A percentile compares a stretch with the other conserved stretches of the same genome.
Conservation (phyloP, 75 land plant species). For the Isoetes taiwanensis region DNA sequence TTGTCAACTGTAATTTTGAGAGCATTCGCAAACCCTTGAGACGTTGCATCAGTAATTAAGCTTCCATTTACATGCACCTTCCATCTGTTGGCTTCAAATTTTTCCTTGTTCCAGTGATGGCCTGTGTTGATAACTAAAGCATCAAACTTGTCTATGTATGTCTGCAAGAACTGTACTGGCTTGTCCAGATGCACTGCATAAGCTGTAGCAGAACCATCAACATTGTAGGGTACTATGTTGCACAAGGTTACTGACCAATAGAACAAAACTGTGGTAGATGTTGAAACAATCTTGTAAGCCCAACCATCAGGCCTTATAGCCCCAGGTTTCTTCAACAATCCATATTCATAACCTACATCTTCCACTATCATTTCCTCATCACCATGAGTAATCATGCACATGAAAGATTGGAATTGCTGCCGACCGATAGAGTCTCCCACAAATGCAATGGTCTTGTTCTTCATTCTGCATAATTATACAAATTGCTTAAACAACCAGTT, state of each 20-base stretch:
- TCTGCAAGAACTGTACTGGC: conserved; percentile 46
- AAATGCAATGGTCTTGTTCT: conserved; percentile 65
- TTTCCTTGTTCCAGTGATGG: conserved; percentile 96
- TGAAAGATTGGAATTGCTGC: conserved; percentile 84
- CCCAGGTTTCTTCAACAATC: conserved; percentile 43
- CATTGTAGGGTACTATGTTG: conserved; percentile 41
- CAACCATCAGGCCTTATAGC: conserved; percentile 52
- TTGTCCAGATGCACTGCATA: conserved; percentile 83
- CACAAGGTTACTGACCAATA: conserved; percentile 82
- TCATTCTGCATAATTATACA: conserved; percentile 37
- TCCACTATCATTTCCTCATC: conserved; percentile 22
- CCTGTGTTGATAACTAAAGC: conserved; percentile 80
- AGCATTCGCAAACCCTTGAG: conserved; percentile 47
- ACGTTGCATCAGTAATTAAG: conserved; percentile 29
- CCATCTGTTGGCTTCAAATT: conserved; percentile 58
- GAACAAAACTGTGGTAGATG: conserved; percentile 73
- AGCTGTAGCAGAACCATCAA: conserved; percentile 13
- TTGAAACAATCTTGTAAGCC: conserved; percentile 46
- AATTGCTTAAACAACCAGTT: background rate
- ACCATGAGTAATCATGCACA: conserved; percentile 82
- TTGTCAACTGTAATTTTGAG: conserved; percentile 45
- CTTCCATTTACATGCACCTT: conserved; percentile 49
- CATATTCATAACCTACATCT: conserved; percentile 45
- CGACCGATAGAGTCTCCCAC: conserved; percentile 85
- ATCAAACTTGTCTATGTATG: conserved; percentile 42